Conservation (phyloP, 768 basidiomycete genomes). For the Guyanaporus albipodus region DNA sequence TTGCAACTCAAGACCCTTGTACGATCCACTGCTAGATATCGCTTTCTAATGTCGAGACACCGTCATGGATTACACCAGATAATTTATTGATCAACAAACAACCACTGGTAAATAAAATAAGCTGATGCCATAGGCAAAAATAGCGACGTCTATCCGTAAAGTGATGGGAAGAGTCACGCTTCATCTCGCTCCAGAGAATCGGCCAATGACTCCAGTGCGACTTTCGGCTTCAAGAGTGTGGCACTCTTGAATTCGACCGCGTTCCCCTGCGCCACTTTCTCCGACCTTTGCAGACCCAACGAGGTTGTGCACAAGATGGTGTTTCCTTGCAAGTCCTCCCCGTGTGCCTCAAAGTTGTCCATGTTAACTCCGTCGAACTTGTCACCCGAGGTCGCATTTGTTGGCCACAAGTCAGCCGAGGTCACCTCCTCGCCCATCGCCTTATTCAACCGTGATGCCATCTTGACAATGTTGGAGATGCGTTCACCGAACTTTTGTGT, state of each 20-base stretch:
- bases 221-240: slow-evolving; percentile 50
- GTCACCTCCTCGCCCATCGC: slow-evolving; percentile 57
- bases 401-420: slow-evolving; percentile 51
- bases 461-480: slow-evolving; percentile 32
- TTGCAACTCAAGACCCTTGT: background rate
- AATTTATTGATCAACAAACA: slow-evolving; percentile 23
- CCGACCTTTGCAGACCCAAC: slow-evolving; percentile 44
- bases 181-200: slow-evolving; percentile 29
- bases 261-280: slow-evolving; percentile 35
- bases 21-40: slow-evolving; percentile 2
- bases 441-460: slow-evolving; percentile 35
- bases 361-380: slow-evolving; percentile 39
- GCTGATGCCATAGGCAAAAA: slow-evolving; percentile 12
- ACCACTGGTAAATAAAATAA: slow-evolving; percentile 27
- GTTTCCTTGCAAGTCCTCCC: slow-evolving; percentile 11
- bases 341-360: slow-evolving; percentile 41
- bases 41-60: slow-evolving; percentile 3
- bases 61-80: slow-evolving; percentile 9
- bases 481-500: slow-evolving; percentile 35
- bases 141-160: slow-evolving; percentile 2
- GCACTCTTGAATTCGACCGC: slow-evolving; percentile 46
- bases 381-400: slow-evolving; percentile 42
- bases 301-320: slow-evolving; percentile 54
- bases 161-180: slow-evolving; percentile 8
- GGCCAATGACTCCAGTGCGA: slow-evolving; percentile 41